These are phyloP conservation scores for Alternaria sp. DNA, from an alignment of 2,329 filamentous ascomycete species.

Conservation along the genomic window DNA sequence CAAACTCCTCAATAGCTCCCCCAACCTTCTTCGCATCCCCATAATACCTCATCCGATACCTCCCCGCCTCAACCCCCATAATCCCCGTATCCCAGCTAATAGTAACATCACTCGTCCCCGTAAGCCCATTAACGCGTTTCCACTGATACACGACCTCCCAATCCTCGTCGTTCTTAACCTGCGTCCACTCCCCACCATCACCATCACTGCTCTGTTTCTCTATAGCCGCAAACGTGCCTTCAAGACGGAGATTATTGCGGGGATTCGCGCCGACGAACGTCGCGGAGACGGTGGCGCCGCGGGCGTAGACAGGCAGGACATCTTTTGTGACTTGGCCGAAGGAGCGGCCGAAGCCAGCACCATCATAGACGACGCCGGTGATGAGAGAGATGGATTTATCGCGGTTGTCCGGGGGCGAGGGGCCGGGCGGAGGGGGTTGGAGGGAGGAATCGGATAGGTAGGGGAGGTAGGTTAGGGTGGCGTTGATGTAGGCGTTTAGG, in stretches of 20 bases:
- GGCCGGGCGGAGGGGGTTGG: constrained; percentile 57
- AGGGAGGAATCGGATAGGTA: constrained; percentile 61
- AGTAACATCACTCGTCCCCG: constrained; percentile 78
- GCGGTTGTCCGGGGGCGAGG: constrained; percentile 77
- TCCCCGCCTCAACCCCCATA: constrained; percentile 59
- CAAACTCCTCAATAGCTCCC: constrained; percentile 69
- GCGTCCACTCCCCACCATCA: constrained; percentile 63
- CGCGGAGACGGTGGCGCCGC: constrained; percentile 68
- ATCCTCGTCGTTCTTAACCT: constrained; percentile 74
- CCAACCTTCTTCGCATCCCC: constrained; percentile 76
- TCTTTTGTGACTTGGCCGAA: constrained; percentile 72
- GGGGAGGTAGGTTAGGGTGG: constrained; percentile 74
- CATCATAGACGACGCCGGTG: constrained; percentile 76
- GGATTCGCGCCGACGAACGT: constrained; percentile 88
- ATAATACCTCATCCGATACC: constrained; percentile 81
- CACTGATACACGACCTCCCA: constrained; percentile 85
- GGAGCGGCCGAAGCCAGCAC: constrained; percentile 65
- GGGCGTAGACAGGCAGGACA: constrained; percentile 62
- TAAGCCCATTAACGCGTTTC: constrained; percentile 71
- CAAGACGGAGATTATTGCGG: constrained; percentile 82
- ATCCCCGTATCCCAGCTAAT: constrained; percentile 77
- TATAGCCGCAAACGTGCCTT: constrained; percentile 77
- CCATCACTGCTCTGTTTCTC: constrained; percentile 63
- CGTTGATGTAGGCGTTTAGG: constrained; percentile 84
- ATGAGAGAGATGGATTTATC: constrained; percentile 81